A percentile compares a stretch with the other conserved stretches of the same genome.
phyloP scores from a whole-genome alignment of 345 rosid species.

The Citrus sinensis region DNA sequence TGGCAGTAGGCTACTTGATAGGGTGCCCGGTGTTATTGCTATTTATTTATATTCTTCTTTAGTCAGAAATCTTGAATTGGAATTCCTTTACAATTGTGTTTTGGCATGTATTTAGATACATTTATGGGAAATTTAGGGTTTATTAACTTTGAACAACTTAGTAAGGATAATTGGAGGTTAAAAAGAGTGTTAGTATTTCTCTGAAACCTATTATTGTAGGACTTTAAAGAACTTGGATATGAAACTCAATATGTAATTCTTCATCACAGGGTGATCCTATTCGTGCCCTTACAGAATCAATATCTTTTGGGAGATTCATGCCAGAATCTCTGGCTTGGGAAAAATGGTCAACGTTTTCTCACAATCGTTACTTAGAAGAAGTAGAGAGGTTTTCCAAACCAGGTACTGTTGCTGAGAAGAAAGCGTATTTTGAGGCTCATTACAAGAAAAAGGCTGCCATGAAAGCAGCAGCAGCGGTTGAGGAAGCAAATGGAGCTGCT shows the following conservation, averaged over 20 bases:
- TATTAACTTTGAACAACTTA: neutral
- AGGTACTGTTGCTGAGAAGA: constrained; percentile 92
- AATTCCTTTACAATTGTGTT: neutral
- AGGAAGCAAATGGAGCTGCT: constrained; percentile 25
- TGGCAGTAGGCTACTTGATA: neutral
- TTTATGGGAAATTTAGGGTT: neutral
- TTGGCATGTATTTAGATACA: neutral
- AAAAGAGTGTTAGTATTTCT: neutral
- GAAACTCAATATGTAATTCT: neutral
- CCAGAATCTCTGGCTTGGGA: constrained; percentile 85
- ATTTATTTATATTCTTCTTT: neutral
- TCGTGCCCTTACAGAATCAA: constrained; percentile 63
- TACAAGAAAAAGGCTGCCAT: constrained; percentile 70
- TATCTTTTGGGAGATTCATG: constrained; percentile 83
- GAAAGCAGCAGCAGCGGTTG: constrained; percentile 37
- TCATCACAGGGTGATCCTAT: constrained; percentile 55
- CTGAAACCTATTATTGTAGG: neutral
- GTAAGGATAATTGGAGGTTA: neutral
- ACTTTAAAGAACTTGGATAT: neutral
- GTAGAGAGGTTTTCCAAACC: constrained; percentile 76
- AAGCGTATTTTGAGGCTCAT: constrained; percentile 85
- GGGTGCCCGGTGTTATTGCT: neutral
- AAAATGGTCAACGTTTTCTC: constrained; percentile 90
- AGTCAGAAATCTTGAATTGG: neutral
- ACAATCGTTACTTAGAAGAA: constrained; percentile 88